These are phyloP conservation scores for Lyophyllum shimeji DNA, from an alignment of 768 basidiomycete genomes.

Conservation along the genomic window DNA sequence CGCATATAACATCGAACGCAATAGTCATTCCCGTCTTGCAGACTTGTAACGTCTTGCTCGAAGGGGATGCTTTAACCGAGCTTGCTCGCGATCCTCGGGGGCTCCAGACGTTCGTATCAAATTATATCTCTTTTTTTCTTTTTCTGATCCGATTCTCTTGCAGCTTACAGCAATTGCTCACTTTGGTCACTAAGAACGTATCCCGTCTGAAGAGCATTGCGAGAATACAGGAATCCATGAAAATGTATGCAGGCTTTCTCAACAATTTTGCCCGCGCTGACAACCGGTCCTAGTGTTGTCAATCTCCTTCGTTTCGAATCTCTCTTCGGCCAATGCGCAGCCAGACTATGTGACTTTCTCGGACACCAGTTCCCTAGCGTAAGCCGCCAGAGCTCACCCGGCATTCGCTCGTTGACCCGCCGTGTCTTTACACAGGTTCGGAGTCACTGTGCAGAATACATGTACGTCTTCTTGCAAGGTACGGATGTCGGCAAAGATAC, in stretches of 20 bases:
- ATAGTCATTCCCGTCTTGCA: conserved; percentile 83
- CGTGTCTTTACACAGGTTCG: conserved; percentile 61
- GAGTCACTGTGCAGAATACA: conserved; percentile 75
- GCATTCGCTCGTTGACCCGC: neutral
- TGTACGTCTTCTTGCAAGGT: conserved; percentile 77
- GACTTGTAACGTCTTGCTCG: conserved; percentile 71
- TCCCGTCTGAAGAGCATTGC: conserved; percentile 78
- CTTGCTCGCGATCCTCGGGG: conserved; percentile 49
- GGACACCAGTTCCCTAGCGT: conserved; percentile 82
- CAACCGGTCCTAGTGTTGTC: conserved; percentile 48
- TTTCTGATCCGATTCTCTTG: conserved; percentile 9
- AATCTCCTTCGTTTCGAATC: conserved; percentile 57
- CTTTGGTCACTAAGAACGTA: conserved; percentile 61
- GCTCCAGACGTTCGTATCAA: conserved; percentile 47
- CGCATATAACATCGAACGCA: conserved; percentile 60
- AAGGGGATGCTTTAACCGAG: conserved; percentile 57
- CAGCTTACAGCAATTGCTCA: conserved; percentile 56
- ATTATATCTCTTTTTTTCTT: neutral
- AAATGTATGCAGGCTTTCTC: conserved; percentile 53
- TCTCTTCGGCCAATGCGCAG: conserved; percentile 43
- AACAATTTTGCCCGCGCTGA: neutral
- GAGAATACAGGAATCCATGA: conserved; percentile 79
- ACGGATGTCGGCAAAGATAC: conserved; percentile 65
- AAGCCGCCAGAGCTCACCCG: conserved; percentile 18
- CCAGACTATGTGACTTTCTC: conserved; percentile 60